A percentile compares a stretch with the other conserved stretches of the same genome.
phyloP scores from a whole-genome alignment of 2,329 filamentous ascomycete genomes.

The Cordyceps farinosa region DNA sequence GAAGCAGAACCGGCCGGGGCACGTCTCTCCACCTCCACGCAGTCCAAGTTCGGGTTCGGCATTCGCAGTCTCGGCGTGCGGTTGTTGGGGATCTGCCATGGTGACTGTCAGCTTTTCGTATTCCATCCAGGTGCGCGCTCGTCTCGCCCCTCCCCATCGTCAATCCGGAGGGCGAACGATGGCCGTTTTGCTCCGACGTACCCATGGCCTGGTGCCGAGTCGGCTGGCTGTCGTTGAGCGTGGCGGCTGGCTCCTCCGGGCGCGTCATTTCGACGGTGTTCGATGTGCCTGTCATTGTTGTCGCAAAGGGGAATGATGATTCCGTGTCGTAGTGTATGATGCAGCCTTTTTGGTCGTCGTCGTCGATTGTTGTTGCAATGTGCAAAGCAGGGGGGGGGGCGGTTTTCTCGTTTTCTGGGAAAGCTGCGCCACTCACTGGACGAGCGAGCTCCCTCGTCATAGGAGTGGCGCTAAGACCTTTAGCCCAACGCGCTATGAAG shows the following conservation, averaged over 20 bases:
- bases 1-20: conserved; percentile 37
- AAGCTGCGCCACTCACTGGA: too few species aligned
- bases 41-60: conserved; percentile 18
- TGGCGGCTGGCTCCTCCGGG: background rate
- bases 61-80: conserved; percentile 22
- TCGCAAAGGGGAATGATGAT: too few species aligned
- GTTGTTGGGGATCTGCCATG: conserved; percentile 21
- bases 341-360: too few species aligned
- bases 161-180: too few species aligned
- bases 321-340: too few species aligned
- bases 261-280: background rate
- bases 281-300: background rate
- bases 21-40: conserved; percentile 29
- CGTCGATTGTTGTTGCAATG: too few species aligned
- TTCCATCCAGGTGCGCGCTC: background rate
- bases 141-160: background rate
- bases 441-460: too few species aligned
- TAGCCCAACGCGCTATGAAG: too few species aligned
- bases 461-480: too few species aligned
- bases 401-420: too few species aligned
- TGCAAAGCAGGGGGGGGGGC: too few species aligned
- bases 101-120: background rate
- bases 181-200: background rate
- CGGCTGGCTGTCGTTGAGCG: conserved; percentile 11
- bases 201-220: conserved; percentile 11